phyloP scores from a whole-genome alignment of 495 filamentous ascomycete genomes.

The Bacidia gigantensis region DNA sequence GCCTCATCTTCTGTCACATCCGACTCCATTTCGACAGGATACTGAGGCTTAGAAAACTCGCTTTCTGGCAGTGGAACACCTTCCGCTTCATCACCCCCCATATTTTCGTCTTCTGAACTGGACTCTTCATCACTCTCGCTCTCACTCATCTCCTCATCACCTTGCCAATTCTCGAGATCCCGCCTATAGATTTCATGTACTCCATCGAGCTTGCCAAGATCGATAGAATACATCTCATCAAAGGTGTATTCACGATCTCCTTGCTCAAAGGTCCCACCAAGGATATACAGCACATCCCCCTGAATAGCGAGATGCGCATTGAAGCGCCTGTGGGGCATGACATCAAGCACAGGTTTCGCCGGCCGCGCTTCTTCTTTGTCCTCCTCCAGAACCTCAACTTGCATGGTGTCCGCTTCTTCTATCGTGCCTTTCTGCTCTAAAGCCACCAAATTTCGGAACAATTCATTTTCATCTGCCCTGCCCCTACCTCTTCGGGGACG shows the following conservation, averaged over 20 bases:
- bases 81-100: slow-evolving; percentile 3
- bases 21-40: slow-evolving; percentile 22
- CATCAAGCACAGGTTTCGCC: slow-evolving; percentile 43
- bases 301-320: slow-evolving; percentile 83
- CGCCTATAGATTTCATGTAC: slow-evolving; percentile 76
- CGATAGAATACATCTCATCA: slow-evolving; percentile 83
- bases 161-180: slow-evolving; percentile 77
- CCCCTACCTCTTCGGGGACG: slow-evolving; percentile 50
- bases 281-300: slow-evolving; percentile 82
- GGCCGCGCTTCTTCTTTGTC: slow-evolving; percentile 40
- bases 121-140: slow-evolving; percentile 57
- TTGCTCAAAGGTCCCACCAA: slow-evolving; percentile 89
- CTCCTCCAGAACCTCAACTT: slow-evolving; percentile 29
- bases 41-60: slow-evolving; percentile 7
- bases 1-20: slow-evolving; percentile 21
- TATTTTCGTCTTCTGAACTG: slow-evolving; percentile 44
- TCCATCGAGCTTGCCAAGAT: slow-evolving; percentile 83
- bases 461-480: slow-evolving; percentile 78
- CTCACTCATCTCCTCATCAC: slow-evolving; percentile 53
- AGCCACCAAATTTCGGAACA: slow-evolving; percentile 69
- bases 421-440: slow-evolving; percentile 55
- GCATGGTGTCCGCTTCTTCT: slow-evolving; percentile 42
- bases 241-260: slow-evolving; percentile 89
- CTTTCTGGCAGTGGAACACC: background rate
- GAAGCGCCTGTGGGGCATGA: slow-evolving; percentile 77